Conservation (phyloP, 2,329 filamentous ascomycete genomes). For the Arthrobotrys conoides region DNA sequence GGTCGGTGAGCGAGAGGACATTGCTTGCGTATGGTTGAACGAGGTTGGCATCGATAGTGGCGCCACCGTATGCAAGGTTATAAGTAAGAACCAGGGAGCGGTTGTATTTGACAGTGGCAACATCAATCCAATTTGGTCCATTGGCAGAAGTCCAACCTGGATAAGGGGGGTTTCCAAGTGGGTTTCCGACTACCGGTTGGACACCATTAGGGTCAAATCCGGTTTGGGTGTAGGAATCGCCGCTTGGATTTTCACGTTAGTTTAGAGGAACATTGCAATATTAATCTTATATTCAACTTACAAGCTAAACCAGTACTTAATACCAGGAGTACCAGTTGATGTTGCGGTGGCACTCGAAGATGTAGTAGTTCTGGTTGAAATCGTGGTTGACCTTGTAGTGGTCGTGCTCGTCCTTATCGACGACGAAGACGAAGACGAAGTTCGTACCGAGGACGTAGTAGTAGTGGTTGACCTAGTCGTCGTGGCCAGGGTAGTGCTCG, state of each 20-base stretch:
- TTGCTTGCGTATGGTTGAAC: constrained; percentile 71
- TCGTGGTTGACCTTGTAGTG: constrained; percentile 18
- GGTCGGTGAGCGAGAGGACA: constrained; percentile 71
- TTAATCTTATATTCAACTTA: constrained; percentile 17
- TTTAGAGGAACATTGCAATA: not conserved
- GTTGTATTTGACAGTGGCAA: constrained; percentile 70
- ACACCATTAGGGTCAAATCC: constrained; percentile 72
- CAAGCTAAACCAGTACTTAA: constrained; percentile 55
- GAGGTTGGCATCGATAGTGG: constrained; percentile 71
- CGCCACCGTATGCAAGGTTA: constrained; percentile 73
- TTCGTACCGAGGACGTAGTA: constrained; percentile 10
- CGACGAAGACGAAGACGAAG: constrained; percentile 9
- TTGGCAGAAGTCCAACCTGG: constrained; percentile 71
- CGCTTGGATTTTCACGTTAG: constrained; percentile 66
- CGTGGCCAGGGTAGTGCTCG: constrained; percentile 9
- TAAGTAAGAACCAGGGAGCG: constrained; percentile 70
- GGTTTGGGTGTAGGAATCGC: constrained; percentile 75
- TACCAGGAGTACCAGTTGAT: constrained; percentile 22
- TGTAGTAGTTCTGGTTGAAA: constrained; percentile 35
- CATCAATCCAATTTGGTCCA: constrained; percentile 72
- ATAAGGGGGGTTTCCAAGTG: constrained; percentile 75
- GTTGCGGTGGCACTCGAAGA: constrained; percentile 23
- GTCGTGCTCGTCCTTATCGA: constrained; percentile 15
- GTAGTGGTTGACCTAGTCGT: constrained; percentile 30
- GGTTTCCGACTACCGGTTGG: constrained; percentile 72